A percentile compares a stretch with the other conserved stretches of the same genome.
Evolutionary conservation across 1,139 yeast genomes (phyloP).

Genomic region (Pichia sp.): DNA sequence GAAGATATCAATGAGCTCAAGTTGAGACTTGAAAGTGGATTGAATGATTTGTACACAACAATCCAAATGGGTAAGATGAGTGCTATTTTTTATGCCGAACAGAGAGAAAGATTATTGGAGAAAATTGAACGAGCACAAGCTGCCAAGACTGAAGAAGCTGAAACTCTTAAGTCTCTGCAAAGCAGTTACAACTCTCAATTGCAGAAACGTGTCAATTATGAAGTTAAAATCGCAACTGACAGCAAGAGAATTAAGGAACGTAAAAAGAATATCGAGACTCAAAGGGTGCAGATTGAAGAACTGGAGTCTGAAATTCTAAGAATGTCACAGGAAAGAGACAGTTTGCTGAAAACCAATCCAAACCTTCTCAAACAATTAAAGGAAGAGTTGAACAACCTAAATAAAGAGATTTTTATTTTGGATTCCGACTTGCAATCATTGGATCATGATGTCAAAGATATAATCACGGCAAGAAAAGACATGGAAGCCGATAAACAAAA

Average conservation of each 20-base stretch:
- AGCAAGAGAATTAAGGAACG: constrained; percentile 21
- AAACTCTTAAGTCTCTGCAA: background rate
- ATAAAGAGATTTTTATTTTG: constrained; percentile 21
- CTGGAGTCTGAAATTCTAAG: constrained; percentile 25
- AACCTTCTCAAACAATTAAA: constrained; percentile 17
- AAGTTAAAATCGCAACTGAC: background rate
- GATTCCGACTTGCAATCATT: constrained; percentile 24
- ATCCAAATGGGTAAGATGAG: background rate
- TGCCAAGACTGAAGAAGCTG: constrained; percentile 25
- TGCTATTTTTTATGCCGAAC: background rate
- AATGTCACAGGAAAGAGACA: constrained; percentile 19
- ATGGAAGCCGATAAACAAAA: constrained; percentile 24
- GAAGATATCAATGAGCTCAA: constrained; percentile 42
- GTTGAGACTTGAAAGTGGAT: constrained; percentile 38
- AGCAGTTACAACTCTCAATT: background rate
- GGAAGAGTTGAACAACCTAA: constrained; percentile 21
- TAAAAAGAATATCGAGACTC: constrained; percentile 24
- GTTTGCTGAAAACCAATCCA: constrained; percentile 15
- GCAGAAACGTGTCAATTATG: background rate
- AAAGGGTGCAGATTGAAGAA: constrained; percentile 24
- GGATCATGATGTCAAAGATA: constrained; percentile 33
- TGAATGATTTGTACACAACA: constrained; percentile 33
- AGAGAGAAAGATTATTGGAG: constrained; percentile 43
- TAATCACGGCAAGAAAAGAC: constrained; percentile 23
- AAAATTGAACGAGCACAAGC: constrained; percentile 22